phyloP scores from a whole-genome alignment of 352 stramenopile genomes.

The Stephanocyclus meneghinianus region DNA sequence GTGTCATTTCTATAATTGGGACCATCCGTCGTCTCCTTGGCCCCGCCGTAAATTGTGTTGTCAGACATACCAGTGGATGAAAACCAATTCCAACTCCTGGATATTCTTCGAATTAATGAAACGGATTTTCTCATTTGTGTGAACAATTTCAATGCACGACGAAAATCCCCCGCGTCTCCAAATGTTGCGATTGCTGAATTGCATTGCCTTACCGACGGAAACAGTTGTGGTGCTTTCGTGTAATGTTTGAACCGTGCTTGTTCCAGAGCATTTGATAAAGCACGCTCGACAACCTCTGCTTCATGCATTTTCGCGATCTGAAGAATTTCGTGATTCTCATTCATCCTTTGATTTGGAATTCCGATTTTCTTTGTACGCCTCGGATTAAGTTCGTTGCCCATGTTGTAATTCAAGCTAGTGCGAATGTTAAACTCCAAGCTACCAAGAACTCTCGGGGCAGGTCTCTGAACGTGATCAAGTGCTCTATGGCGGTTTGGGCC shows the following conservation, averaged over 20 bases:
- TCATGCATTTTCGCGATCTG: slow-evolving; percentile 42
- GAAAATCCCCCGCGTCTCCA: slow-evolving; percentile 70
- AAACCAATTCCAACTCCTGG: slow-evolving; percentile 5
- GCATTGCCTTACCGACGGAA: slow-evolving; percentile 74
- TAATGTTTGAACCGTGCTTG: slow-evolving; percentile 15
- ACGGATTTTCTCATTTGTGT: slow-evolving; percentile 76
- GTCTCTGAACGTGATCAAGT: not conserved
- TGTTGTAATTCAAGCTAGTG: not conserved
- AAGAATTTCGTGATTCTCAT: slow-evolving; percentile 6
- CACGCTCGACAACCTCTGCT: slow-evolving; percentile 82
- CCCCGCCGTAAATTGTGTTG: not conserved
- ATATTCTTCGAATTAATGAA: slow-evolving; percentile 32
- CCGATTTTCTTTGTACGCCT: too few relatives aligned
- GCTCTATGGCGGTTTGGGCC: not conserved
- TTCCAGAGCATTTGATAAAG: slow-evolving; percentile 28
- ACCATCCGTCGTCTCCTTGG: not conserved
- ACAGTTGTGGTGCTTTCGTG: slow-evolving; percentile 25
- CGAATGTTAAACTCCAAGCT: not conserved
- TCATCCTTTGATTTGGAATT: too few relatives aligned
- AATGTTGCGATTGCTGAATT: slow-evolving; percentile 78
- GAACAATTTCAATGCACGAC: slow-evolving; percentile 72
- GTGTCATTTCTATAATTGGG: not conserved
- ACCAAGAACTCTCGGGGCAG: not conserved
- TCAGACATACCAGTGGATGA: not conserved
- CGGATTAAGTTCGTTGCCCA: not conserved